These are phyloP conservation scores for Anacardium occidentale DNA, from an alignment of 345 rosid genomes.

Conservation along the genomic window DNA sequence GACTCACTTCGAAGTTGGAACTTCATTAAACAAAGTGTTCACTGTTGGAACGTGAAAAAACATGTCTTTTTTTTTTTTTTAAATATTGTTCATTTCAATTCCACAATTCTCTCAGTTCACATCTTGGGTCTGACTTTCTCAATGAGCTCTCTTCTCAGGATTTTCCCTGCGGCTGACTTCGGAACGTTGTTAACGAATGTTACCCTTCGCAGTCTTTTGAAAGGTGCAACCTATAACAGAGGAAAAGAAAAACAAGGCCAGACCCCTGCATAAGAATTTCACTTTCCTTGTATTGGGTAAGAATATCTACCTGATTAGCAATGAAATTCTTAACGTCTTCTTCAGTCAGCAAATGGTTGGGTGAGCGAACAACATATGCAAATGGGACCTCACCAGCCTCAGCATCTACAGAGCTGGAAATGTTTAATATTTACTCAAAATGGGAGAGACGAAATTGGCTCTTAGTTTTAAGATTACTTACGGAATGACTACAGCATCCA, in stretches of 20 bases:
- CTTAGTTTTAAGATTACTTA: conserved; percentile 33
- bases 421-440: neutral
- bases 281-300: neutral
- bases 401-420: conserved; percentile 43
- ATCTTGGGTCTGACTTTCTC: conserved; percentile 62
- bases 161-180: conserved; percentile 80
- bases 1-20: no score
- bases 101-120: conserved; percentile 22
- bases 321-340: conserved; percentile 57
- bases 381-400: conserved; percentile 94
- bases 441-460: neutral
- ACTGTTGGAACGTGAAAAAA: no score
- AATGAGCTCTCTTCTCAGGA: conserved; percentile 71
- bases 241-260: neutral
- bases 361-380: conserved; percentile 71
- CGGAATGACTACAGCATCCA: conserved; percentile 93
- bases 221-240: conserved; percentile 71
- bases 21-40: no score
- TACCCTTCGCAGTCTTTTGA: conserved; percentile 63
- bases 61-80: no score
- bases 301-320: conserved; percentile 78
- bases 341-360: conserved; percentile 57
- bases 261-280: neutral
- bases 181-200: conserved; percentile 65
- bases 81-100: no score